These are phyloP conservation scores for Yarrowia sp. DNA, from an alignment of 805 yeast species.

Conservation along the genomic window DNA sequence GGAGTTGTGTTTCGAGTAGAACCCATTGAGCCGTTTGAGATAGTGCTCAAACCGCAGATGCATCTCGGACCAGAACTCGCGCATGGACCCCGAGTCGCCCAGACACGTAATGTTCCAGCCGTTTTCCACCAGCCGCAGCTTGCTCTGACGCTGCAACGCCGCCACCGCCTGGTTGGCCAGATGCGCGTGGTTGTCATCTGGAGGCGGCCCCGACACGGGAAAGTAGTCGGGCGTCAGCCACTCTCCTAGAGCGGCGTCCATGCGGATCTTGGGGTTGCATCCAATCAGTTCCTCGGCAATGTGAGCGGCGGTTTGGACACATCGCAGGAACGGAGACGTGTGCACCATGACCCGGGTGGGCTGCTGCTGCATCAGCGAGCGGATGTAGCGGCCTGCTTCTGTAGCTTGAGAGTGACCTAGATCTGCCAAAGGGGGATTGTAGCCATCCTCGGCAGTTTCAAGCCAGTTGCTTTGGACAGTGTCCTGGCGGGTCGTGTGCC, in stretches of 20 bases:
- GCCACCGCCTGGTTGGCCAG: slow-evolving; percentile 30
- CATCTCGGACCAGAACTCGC: slow-evolving; percentile 42
- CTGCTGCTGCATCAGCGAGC: slow-evolving; percentile 20
- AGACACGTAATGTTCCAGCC: slow-evolving; percentile 34
- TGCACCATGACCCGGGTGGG: slow-evolving; percentile 33
- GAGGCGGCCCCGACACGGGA: slow-evolving; percentile 39
- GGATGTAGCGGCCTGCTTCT: slow-evolving; percentile 32
- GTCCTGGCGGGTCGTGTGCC: slow-evolving; percentile 42
- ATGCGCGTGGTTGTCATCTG: slow-evolving; percentile 39
- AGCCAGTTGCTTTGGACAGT: slow-evolving; percentile 38
- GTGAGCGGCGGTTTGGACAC: slow-evolving; percentile 40
- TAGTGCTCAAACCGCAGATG: slow-evolving; percentile 38
- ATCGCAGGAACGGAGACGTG: slow-evolving; percentile 42
- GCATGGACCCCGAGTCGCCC: slow-evolving; percentile 40
- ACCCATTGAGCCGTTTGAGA: slow-evolving; percentile 32
- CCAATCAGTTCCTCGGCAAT: slow-evolving; percentile 33
- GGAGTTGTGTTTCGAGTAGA: slow-evolving; percentile 31
- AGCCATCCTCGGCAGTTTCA: slow-evolving; percentile 39
- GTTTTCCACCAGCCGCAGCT: slow-evolving; percentile 31
- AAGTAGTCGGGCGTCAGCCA: slow-evolving; percentile 44
- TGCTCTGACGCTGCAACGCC: slow-evolving; percentile 25
- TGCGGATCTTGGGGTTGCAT: slow-evolving; percentile 28
- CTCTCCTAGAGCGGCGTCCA: slow-evolving; percentile 42
- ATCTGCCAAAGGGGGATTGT: slow-evolving; percentile 42
- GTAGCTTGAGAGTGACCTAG: slow-evolving; percentile 37